Evolutionary conservation across 352 stramenopile genomes (phyloP).

Genomic region (Bremia lactucae): DNA sequence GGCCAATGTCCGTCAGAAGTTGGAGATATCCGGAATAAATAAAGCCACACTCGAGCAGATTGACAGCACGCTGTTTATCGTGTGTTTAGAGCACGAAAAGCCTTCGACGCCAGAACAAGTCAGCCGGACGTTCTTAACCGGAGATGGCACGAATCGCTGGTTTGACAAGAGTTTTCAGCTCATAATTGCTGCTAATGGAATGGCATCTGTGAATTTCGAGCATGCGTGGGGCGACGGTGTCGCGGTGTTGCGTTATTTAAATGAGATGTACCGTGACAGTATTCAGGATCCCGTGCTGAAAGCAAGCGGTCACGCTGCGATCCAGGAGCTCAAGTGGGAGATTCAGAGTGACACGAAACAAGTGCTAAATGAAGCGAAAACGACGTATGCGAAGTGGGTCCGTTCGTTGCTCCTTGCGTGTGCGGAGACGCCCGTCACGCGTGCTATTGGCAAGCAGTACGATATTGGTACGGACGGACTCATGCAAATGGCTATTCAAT

Average conservation of each 20-base stretch:
- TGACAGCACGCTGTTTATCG: slow-evolving; percentile 80
- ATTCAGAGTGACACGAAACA: slow-evolving; percentile 42
- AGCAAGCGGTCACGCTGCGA: slow-evolving; percentile 14
- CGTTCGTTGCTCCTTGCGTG: slow-evolving; percentile 52
- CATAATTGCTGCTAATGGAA: slow-evolving; percentile 73
- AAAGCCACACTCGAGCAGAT: slow-evolving; percentile 65
- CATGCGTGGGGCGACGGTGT: slow-evolving; percentile 86
- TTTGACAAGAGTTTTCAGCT: slow-evolving; percentile 90
- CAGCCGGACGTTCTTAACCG: slow-evolving; percentile 70
- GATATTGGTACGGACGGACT: slow-evolving; percentile 82
- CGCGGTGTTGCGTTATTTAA: slow-evolving; percentile 81
- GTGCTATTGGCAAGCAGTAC: slow-evolving; percentile 48
- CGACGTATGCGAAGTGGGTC: slow-evolving; percentile 59
- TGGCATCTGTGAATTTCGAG: slow-evolving; percentile 84
- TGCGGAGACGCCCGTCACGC: slow-evolving; percentile 63
- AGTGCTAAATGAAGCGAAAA: slow-evolving; percentile 57
- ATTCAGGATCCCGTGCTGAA: slow-evolving; percentile 62
- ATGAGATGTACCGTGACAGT: slow-evolving; percentile 80
- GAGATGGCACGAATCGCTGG: slow-evolving; percentile 83
- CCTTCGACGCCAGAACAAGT: slow-evolving; percentile 46
- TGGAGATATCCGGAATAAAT: slow-evolving; percentile 46
- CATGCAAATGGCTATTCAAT: slow-evolving; percentile 88
- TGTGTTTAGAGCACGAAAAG: slow-evolving; percentile 63
- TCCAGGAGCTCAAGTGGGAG: slow-evolving; percentile 51
- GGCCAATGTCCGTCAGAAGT: slow-evolving; percentile 51